Evolutionary conservation across 345 rosid genomes (phyloP), one percentile per base, ranked within the genome.

Genomic region (Conringia planisiliqua): DNA sequence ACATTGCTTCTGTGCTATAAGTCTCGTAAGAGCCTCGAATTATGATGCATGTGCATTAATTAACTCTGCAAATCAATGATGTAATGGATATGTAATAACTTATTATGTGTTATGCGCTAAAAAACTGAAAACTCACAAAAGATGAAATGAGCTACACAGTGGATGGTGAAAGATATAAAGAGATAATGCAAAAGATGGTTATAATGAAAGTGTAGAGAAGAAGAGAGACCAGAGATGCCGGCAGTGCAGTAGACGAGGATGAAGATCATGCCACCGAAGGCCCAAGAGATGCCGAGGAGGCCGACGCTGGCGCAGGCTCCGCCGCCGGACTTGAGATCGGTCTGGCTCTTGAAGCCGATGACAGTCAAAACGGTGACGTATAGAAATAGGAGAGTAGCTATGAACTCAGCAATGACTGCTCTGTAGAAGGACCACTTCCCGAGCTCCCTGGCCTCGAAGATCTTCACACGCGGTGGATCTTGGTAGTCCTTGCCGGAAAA

Each of bases 211-310:
- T 10, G 6, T 32, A 35, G 35, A 54, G 16, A 56, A 12, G 36
- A 26, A 66, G 35, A 66, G 54, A 8, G 18, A 88, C 98, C 93
- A 20, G 98, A 92, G 63, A 92, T 87, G 12, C 93, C 96, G 29
- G 95, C 95, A 22, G 93, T 92, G 84, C 94, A 92, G 81, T 92
- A 92, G 54, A 92, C 94, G 16, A 89, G 91, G 62, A 86, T 39
- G 66, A 89, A 89, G 79, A 89, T 86, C 95, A 89, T 89, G 78
- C 96, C 96, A 70, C 97, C 97, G 16, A 88, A 87, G 62, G 94
- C 87, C 97, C 94, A 92, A 20, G 97, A 89, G 13, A 92, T 87
- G 8, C 96, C 91, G 5, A 92, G 94, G 55, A 83, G 70, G n/a
- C 95, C 96, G 14, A 90, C 95, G 4, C 96, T 89, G 10, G 76